Percentiles rank a stretch among this genome's conserved stretches.
Evolutionary conservation across 192 early-diverging fungal genomes (phyloP).

Genomic region (Coemansia umbellata): DNA sequence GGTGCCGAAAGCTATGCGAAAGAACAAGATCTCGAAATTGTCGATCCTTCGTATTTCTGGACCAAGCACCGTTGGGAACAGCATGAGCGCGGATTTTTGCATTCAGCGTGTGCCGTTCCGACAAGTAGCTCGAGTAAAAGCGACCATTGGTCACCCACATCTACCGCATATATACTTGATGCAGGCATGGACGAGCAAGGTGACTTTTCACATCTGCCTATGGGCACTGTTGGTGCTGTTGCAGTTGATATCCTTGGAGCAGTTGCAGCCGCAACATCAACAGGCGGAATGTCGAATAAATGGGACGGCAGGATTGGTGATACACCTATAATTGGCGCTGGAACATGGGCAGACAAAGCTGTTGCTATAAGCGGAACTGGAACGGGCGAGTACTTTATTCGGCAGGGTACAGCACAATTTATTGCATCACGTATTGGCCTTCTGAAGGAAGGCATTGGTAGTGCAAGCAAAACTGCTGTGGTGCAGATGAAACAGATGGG

Average conservation of each 20-base stretch:
- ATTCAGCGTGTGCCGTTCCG: background rate
- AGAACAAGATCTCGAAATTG: slow-evolving; percentile 22
- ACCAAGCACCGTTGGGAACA: slow-evolving; percentile 39
- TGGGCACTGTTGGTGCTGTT: slow-evolving; percentile 38
- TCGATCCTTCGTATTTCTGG: slow-evolving; percentile 30
- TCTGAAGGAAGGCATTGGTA: slow-evolving; percentile 12
- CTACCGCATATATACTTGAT: too few relatives aligned
- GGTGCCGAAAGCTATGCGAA: slow-evolving; percentile 28
- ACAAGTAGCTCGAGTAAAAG: too few relatives aligned
- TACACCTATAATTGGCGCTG: slow-evolving; percentile 32
- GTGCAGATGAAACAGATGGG: slow-evolving; percentile 23
- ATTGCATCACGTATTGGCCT: slow-evolving; percentile 17
- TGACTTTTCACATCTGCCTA: slow-evolving; percentile 23
- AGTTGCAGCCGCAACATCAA: slow-evolving; percentile 33
- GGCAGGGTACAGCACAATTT: slow-evolving; percentile 18
- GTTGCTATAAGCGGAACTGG: slow-evolving; percentile 28
- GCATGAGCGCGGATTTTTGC: slow-evolving; percentile 24
- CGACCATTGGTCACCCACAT: too few relatives aligned
- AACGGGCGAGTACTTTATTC: slow-evolving; percentile 29
- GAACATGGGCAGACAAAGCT: slow-evolving; percentile 28
- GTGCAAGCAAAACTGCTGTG: slow-evolving; percentile 11
- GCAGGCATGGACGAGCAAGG: background rate
- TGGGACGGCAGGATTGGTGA: slow-evolving; percentile 32
- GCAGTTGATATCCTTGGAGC: slow-evolving; percentile 17
- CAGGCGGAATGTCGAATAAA: slow-evolving; percentile 37